Evolutionary conservation across 2,329 filamentous ascomycete genomes (phyloP).

Genomic region (Dendryphion nanum): DNA sequence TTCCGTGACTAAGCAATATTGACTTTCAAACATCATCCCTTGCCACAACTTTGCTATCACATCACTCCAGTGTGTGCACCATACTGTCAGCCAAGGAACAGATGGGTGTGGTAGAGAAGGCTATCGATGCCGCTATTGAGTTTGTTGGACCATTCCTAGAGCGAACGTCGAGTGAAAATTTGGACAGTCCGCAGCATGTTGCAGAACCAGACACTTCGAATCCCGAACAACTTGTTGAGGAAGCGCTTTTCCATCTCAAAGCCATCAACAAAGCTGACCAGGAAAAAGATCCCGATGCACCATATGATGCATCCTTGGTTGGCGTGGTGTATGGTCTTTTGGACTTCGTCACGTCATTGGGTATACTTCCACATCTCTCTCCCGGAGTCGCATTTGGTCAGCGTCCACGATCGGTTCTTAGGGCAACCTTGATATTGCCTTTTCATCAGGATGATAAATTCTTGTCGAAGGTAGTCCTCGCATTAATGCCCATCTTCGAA

Average conservation of each 20-base stretch:
- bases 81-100: neutral
- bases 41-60: neutral
- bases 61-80: neutral
- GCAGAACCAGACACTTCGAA: constrained; percentile 10
- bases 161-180: constrained; percentile 7
- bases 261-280: constrained; percentile 35
- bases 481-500: constrained; percentile 22
- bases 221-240: constrained; percentile 18
- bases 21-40: neutral
- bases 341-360: constrained; percentile 33
- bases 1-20: constrained; percentile 13
- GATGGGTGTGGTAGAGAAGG: constrained; percentile 32
- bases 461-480: constrained; percentile 14
- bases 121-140: constrained; percentile 31
- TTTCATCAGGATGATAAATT: constrained; percentile 8
- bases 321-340: constrained; percentile 39
- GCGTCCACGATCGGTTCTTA: constrained; percentile 34
- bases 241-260: constrained; percentile 30
- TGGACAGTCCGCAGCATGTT: constrained; percentile 3
- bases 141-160: constrained; percentile 33
- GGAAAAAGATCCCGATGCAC: constrained; percentile 28
- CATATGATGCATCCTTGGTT: constrained; percentile 39
- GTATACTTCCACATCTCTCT: constrained; percentile 36
- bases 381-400: constrained; percentile 31
- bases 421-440: constrained; percentile 11